phyloP scores from a whole-genome alignment of 495 filamentous ascomycete genomes.

The Hypoxylon trugodes region DNA sequence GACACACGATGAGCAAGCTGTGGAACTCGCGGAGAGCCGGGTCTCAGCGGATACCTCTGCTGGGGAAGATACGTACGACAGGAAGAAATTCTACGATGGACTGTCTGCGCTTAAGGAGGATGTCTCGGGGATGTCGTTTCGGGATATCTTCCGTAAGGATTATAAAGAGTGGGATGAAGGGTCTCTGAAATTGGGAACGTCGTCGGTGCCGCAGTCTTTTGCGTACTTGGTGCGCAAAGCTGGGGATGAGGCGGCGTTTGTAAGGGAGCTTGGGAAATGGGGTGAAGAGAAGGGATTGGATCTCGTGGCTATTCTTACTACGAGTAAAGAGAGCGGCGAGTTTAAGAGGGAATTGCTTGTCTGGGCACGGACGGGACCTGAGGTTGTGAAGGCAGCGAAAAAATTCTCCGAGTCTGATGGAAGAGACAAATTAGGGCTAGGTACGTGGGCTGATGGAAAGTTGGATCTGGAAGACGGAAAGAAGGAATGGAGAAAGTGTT shows the following conservation, averaged over 20 bases:
- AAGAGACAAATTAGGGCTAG: constrained; percentile 61
- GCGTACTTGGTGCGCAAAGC: constrained; percentile 68
- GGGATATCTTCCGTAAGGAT: constrained; percentile 85
- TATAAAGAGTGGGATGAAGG: constrained; percentile 88
- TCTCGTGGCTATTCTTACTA: constrained; percentile 81
- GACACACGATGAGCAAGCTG: constrained; percentile 69
- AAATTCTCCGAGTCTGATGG: constrained; percentile 60
- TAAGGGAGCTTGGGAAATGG: constrained; percentile 57
- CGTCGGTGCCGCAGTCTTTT: constrained; percentile 73
- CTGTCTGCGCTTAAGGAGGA: constrained; percentile 75
- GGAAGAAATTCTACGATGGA: constrained; percentile 66
- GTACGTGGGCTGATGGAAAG: constrained; percentile 57
- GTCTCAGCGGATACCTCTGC: constrained; percentile 7
- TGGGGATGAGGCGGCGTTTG: constrained; percentile 45
- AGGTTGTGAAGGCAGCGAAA: constrained; percentile 54
- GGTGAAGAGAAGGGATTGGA: constrained; percentile 66
- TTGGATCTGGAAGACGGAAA: constrained; percentile 56
- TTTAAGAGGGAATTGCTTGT: constrained; percentile 82
- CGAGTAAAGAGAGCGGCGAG: constrained; percentile 59
- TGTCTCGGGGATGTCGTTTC: constrained; percentile 69
- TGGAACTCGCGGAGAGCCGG: constrained; percentile 67
- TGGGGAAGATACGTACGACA: constrained; percentile 56
- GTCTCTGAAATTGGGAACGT: constrained; percentile 72
- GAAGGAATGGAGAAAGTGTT: constrained; percentile 60
- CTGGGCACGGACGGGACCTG: constrained; percentile 61